These are phyloP conservation scores for Suillus decipiens DNA, from an alignment of 768 basidiomycete species.

Conservation along the genomic window DNA sequence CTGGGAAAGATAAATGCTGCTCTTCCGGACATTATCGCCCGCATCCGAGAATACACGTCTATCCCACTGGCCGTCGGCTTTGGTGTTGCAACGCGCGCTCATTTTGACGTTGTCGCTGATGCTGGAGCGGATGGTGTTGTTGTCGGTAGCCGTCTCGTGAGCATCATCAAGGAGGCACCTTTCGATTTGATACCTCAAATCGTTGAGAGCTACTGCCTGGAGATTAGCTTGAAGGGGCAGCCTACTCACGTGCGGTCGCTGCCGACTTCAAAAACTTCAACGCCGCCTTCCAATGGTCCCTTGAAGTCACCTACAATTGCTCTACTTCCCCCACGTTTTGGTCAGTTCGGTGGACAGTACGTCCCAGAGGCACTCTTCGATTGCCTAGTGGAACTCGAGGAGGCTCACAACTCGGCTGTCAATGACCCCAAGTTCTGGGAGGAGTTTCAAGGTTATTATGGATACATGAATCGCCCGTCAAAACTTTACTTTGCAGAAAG, in stretches of 20 bases:
- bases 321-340: slow-evolving; percentile 81
- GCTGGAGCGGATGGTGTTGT: slow-evolving; percentile 96
- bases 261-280: not conserved
- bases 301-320: not conserved
- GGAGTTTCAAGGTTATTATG: slow-evolving; percentile 84
- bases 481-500: slow-evolving; percentile 90
- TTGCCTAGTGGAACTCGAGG: slow-evolving; percentile 86
- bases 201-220: slow-evolving; percentile 74
- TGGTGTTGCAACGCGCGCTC: slow-evolving; percentile 87
- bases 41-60: slow-evolving; percentile 75
- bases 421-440: slow-evolving; percentile 90
- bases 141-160: slow-evolving; percentile 85
- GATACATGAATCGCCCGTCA: slow-evolving; percentile 95
- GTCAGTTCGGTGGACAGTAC: slow-evolving; percentile 96
- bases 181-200: slow-evolving; percentile 47
- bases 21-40: slow-evolving; percentile 81
- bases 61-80: slow-evolving; percentile 96
- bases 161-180: slow-evolving; percentile 70
- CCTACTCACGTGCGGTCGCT: slow-evolving; percentile 16
- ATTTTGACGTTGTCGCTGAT: slow-evolving; percentile 83
- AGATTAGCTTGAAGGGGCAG: slow-evolving; percentile 55
- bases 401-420: slow-evolving; percentile 84
- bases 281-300: slow-evolving; percentile 7
- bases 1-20: slow-evolving; percentile 67
- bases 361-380: slow-evolving; percentile 97